A percentile compares a stretch with the other conserved stretches of the same genome.
phyloP scores from a whole-genome alignment of 2,329 filamentous ascomycete species.

The Cladosporium colombiae region DNA sequence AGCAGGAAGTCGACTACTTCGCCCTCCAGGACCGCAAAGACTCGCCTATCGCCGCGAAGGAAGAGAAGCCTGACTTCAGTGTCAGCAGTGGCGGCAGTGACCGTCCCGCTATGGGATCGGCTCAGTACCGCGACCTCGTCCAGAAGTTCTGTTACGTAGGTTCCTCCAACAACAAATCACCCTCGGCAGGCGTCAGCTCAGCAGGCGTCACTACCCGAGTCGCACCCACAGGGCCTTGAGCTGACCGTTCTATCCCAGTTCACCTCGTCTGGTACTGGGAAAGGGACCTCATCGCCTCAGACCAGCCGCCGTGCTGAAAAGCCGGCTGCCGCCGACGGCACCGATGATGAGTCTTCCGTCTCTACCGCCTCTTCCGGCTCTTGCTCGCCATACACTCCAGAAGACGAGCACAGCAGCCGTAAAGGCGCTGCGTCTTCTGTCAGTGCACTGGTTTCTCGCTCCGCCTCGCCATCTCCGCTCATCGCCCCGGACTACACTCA shows the following conservation, averaged over 20 bases:
- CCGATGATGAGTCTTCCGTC: slow-evolving; percentile 20
- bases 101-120: slow-evolving; percentile 74
- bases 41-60: slow-evolving; percentile 27
- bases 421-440: slow-evolving; percentile 25
- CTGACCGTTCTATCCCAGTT: slow-evolving; percentile 38
- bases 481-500: slow-evolving; percentile 30
- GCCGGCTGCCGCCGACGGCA: slow-evolving; percentile 27
- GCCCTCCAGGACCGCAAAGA: slow-evolving; percentile 38
- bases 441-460: slow-evolving; percentile 34
- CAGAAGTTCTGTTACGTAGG: slow-evolving; percentile 99
- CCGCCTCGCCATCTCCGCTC: slow-evolving; percentile 36
- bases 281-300: slow-evolving; percentile 23
- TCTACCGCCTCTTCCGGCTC: slow-evolving; percentile 30
- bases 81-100: slow-evolving; percentile 50
- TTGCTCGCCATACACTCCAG: slow-evolving; percentile 30
- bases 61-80: slow-evolving; percentile 47
- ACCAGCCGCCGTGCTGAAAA: slow-evolving; percentile 7
- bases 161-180: slow-evolving; percentile 47
- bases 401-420: slow-evolving; percentile 33
- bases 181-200: slow-evolving; percentile 15
- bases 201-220: slow-evolving; percentile 24
- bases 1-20: slow-evolving; percentile 44
- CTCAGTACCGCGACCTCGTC: slow-evolving; percentile 93
- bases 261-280: slow-evolving; percentile 35
- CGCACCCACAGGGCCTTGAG: slow-evolving; percentile 23